Evolutionary conservation across 2,329 filamentous ascomycete species (phyloP), one percentile per base, ranked within the genome.

Genomic region (Cadophora sp.): DNA sequence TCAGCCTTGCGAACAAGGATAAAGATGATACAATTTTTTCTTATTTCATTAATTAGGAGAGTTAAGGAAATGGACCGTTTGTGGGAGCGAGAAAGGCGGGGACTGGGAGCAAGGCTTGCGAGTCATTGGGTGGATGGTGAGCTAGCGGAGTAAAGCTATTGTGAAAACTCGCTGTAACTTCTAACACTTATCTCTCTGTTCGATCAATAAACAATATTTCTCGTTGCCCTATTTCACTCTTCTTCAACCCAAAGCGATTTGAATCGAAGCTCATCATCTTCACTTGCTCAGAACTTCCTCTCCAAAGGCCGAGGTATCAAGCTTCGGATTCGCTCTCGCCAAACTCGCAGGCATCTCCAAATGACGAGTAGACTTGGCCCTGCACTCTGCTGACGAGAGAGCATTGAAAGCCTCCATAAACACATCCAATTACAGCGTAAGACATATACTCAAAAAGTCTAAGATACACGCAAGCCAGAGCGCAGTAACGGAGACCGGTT

Each of bases 341-440:
- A 56, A 56, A 56, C 6, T 33, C 18, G 24, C 24, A 39, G 36
- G 53, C 33, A 36, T n/a, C 20, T 9, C 4, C 27, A n/a, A 13
- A 39, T 58, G 36, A 39, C 20, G n/a, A 58, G 30, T 58, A 14
- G 18, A 41, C 53, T 58, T 58, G 53, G 53, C 13, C 53, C 33
- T 58, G 53, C 53, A 58, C 4, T 5, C n/a, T n/a, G 53, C 53
- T 58, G 53, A 58, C 53, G 24, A 4, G 27, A 30, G 6, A 30
- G 27, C 27, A 30, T 30, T 6, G 16, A 22, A 56, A 41, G 33
- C 53, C 36, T 22, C 20, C 11, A 9, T 1, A 6, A 13, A 58
- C 3, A 41, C 33, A 24, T 8, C 18, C 20, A 39, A 58, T 56
- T 56, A 33, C 39, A 39, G 16, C 6, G 33, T 22, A 20, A 56